Percentiles rank a stretch among this genome's conserved stretches.
phyloP scores from a whole-genome alignment of 1,139 yeast genomes.

The Ashbya aceris region DNA sequence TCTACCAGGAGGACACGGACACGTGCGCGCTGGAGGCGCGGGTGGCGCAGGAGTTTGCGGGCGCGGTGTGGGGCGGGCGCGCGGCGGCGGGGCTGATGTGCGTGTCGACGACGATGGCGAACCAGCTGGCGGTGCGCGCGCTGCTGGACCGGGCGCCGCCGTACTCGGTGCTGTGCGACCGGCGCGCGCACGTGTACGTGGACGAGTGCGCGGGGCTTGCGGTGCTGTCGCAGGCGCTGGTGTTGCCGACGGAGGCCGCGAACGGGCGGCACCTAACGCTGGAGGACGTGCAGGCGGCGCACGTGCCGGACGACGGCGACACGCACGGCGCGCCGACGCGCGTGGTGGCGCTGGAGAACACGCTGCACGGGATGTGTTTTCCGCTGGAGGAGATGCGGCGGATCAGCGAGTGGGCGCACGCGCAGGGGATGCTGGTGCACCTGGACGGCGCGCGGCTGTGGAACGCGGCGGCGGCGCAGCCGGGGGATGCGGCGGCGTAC shows the following conservation, averaged over 20 bases:
- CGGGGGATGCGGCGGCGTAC: slow-evolving; percentile 53
- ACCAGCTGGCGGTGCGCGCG: slow-evolving; percentile 65
- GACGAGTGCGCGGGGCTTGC: slow-evolving; percentile 82
- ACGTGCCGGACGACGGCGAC: slow-evolving; percentile 52
- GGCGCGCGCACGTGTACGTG: slow-evolving; percentile 60
- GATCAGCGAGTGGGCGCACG: slow-evolving; percentile 53
- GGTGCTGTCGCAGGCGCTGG: slow-evolving; percentile 76
- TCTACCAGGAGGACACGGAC: slow-evolving; percentile 44
- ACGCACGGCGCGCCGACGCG: slow-evolving; percentile 78
- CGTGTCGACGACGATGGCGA: slow-evolving; percentile 71
- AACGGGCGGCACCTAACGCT: slow-evolving; percentile 59
- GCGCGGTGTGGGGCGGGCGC: slow-evolving; percentile 52
- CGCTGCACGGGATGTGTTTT: slow-evolving; percentile 61
- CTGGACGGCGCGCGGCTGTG: slow-evolving; percentile 83
- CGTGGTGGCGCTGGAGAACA: slow-evolving; percentile 68
- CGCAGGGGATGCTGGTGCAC: slow-evolving; percentile 48
- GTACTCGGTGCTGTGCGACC: slow-evolving; percentile 63
- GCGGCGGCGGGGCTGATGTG: slow-evolving; percentile 52
- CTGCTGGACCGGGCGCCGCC: slow-evolving; percentile 63
- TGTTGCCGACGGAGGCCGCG: slow-evolving; percentile 55
- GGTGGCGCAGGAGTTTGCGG: slow-evolving; percentile 34
- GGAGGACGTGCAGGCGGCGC: slow-evolving; percentile 52
- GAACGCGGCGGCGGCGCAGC: slow-evolving; percentile 42
- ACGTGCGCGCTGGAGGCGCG: slow-evolving; percentile 50
- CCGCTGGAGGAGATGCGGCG: slow-evolving; percentile 61